Evolutionary conservation across 495 filamentous ascomycete species (phyloP).

Genomic region (Terfezia claveryi): DNA sequence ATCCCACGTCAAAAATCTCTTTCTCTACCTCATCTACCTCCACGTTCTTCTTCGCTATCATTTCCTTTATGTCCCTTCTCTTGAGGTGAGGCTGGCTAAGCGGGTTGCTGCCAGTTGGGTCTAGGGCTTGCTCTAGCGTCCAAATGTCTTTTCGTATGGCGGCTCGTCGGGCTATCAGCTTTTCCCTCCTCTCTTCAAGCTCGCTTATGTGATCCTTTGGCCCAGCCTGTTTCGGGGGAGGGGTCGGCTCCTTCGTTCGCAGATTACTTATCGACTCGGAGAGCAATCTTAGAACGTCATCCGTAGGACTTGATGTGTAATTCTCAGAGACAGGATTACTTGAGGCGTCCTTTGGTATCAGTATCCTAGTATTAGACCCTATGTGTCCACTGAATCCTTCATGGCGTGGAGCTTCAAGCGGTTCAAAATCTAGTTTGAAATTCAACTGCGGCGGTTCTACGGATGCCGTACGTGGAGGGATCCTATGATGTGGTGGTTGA

Average conservation of each 20-base stretch:
- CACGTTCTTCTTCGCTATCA: conserved; percentile 41
- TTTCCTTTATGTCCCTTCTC: conserved; percentile 47
- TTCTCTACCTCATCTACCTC: conserved; percentile 61
- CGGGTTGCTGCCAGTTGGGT: conserved; percentile 25
- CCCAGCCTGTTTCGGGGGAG: neutral
- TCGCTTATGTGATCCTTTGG: conserved; percentile 12
- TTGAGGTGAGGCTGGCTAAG: conserved; percentile 33
- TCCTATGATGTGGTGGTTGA: neutral
- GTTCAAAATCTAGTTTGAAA: neutral
- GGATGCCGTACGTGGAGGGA: neutral
- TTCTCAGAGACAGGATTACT: too few species aligned
- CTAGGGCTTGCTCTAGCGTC: conserved; percentile 25
- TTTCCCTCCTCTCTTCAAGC: conserved; percentile 13
- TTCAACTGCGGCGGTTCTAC: neutral
- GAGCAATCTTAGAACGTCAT: neutral
- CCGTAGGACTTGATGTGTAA: neutral
- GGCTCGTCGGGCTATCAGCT: conserved; percentile 1
- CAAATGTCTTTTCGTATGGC: conserved; percentile 8
- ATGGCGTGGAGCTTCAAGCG: neutral
- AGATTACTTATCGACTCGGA: neutral
- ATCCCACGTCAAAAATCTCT: conserved; percentile 75
- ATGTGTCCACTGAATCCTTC: too few species aligned
- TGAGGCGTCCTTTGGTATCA: too few species aligned
- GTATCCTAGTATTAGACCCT: too few species aligned
- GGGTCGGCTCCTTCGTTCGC: neutral